Percentiles rank a stretch among this genome's conserved stretches.
These are phyloP conservation scores for Quercus tomentella DNA, from an alignment of 331 rosid species.

Conservation along the genomic window DNA sequence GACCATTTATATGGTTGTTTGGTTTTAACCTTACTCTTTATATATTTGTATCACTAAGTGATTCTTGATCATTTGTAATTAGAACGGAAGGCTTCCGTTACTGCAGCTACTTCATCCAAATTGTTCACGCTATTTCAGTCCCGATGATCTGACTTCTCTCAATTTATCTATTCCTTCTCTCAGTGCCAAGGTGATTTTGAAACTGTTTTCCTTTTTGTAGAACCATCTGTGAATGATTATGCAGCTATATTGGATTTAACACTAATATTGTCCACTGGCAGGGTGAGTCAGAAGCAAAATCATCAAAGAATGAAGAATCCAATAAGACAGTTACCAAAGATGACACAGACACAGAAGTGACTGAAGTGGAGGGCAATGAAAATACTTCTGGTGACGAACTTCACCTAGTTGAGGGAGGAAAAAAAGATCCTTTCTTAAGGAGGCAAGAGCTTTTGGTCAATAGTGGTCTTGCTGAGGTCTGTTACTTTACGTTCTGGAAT, in stretches of 20 bases:
- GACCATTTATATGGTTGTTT: background rate
- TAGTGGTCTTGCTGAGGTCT: conserved; percentile 92
- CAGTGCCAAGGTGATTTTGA: conserved; percentile 52
- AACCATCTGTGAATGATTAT: conserved; percentile 1
- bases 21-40: background rate
- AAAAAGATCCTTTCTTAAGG: conserved; percentile 75
- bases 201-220: conserved; percentile 3
- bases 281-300: conserved; percentile 44
- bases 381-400: conserved; percentile 32
- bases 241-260: conserved; percentile 16
- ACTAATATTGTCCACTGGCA: conserved; percentile 17
- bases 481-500: conserved; percentile 26
- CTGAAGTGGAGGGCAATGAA: conserved; percentile 28
- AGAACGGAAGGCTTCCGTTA: conserved; percentile 76
- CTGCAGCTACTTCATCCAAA: conserved; percentile 84
- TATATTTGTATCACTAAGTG: background rate
- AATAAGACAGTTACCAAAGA: conserved; percentile 36
- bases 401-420: conserved; percentile 63
- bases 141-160: conserved; percentile 69
- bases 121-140: conserved; percentile 77
- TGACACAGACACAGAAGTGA: conserved; percentile 31
- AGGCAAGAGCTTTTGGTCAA: conserved; percentile 88
- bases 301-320: conserved; percentile 27
- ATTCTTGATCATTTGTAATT: conserved; percentile 22
- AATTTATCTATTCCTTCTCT: conserved; percentile 72